These are phyloP conservation scores for Verticillium isaacii DNA, from an alignment of 2,329 filamentous ascomycete species.

Conservation along the genomic window DNA sequence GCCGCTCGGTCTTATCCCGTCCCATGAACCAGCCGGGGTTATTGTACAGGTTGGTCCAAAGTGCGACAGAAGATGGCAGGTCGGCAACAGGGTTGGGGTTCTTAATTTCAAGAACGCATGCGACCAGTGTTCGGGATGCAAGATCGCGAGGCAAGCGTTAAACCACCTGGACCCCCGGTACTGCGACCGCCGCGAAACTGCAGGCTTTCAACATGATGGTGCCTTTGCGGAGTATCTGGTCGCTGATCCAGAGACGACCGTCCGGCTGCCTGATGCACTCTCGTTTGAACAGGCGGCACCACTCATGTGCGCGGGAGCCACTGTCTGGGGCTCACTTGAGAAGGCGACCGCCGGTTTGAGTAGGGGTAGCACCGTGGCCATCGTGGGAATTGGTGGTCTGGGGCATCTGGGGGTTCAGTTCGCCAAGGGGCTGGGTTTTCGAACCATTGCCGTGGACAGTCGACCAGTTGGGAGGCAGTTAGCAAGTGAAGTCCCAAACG, in stretches of 20 bases:
- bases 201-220: conserved; percentile 27
- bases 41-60: conserved; percentile 21
- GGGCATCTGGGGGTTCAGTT: conserved; percentile 30
- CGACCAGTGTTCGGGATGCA: conserved; percentile 21
- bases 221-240: conserved; percentile 28
- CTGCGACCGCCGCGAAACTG: conserved; percentile 24
- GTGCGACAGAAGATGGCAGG: conserved; percentile 15
- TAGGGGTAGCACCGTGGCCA: conserved; percentile 19
- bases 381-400: conserved; percentile 29
- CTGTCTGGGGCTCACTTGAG: conserved; percentile 26
- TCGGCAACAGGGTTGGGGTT: conserved; percentile 29
- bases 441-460: conserved; percentile 29
- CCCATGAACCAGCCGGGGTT: conserved; percentile 29
- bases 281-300: conserved; percentile 28
- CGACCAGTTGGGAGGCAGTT: conserved; percentile 21
- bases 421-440: conserved; percentile 27
- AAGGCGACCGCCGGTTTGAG: conserved; percentile 18
- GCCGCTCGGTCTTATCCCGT: conserved; percentile 22
- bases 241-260: conserved; percentile 22
- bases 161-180: conserved; percentile 21
- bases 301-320: conserved; percentile 30
- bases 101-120: conserved; percentile 29
- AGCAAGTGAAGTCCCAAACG: conserved; percentile 18
- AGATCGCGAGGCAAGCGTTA: conserved; percentile 10
- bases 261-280: conserved; percentile 20